phyloP scores from a whole-genome alignment of 2,329 filamentous ascomycete genomes.

The Ceratocystis ficicola region DNA sequence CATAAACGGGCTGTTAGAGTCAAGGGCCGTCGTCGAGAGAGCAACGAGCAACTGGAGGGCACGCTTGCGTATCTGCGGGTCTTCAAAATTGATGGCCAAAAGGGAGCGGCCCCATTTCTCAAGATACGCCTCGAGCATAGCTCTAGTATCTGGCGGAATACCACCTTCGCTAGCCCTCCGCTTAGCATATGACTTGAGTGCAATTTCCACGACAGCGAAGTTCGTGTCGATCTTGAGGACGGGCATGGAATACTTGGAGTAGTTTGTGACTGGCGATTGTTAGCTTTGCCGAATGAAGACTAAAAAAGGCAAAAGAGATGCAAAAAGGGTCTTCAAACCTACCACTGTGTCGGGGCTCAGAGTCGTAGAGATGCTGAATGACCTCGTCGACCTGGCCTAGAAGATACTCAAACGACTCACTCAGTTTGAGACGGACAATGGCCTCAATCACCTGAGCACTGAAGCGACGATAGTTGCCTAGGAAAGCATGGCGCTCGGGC shows the following conservation, averaged over 20 bases:
- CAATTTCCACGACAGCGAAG: conserved; percentile 77
- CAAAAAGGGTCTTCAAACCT: conserved; percentile 26
- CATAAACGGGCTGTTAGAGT: conserved; percentile 68
- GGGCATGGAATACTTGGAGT: conserved; percentile 58
- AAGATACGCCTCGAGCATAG: conserved; percentile 41
- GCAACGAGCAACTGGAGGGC: conserved; percentile 72
- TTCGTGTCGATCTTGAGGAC: conserved; percentile 75
- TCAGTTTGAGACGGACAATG: conserved; percentile 68
- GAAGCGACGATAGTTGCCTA: conserved; percentile 90
- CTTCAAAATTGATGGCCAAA: conserved; percentile 62
- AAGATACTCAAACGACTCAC: conserved; percentile 79
- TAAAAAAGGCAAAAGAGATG: not conserved
- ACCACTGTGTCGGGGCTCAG: conserved; percentile 55
- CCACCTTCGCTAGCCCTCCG: conserved; percentile 40
- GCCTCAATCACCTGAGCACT: conserved; percentile 77
- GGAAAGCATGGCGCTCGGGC: conserved; percentile 85
- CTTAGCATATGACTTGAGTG: conserved; percentile 76
- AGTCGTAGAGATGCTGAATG: conserved; percentile 63
- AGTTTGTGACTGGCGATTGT: conserved; percentile 37
- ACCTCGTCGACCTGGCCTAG: conserved; percentile 64
- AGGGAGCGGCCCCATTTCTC: conserved; percentile 62
- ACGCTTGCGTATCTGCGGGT: conserved; percentile 72
- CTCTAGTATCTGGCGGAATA: conserved; percentile 12
- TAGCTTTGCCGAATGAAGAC: not conserved
- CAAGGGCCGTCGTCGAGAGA: conserved; percentile 68